These are phyloP conservation scores for Solanum stenotomum DNA, from an alignment of 257 asterid genomes.

Conservation along the genomic window DNA sequence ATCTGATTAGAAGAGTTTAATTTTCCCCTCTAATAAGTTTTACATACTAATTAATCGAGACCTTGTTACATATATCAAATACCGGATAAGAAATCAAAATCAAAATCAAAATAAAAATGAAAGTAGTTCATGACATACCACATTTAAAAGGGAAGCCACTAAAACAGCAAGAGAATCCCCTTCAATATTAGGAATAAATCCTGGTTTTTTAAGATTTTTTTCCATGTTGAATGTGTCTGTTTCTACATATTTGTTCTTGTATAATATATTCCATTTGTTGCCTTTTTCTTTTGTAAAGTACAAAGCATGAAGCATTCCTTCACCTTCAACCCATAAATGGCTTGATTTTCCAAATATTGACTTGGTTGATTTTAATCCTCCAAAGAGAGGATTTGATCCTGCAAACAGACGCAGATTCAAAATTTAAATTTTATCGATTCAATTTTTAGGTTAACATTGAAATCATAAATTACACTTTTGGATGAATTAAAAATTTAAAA, in stretches of 20 bases:
- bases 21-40: not conserved
- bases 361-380: slow-evolving; percentile 27
- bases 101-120: not conserved
- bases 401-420: not conserved
- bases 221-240: slow-evolving; percentile 23
- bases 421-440: not conserved
- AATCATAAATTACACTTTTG: not conserved
- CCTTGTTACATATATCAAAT: not conserved
- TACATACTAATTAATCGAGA: not conserved
- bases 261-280: slow-evolving; percentile 6
- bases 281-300: slow-evolving; percentile 14
- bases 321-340: slow-evolving; percentile 37
- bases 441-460: not conserved
- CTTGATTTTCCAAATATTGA: slow-evolving; percentile 35
- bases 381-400: slow-evolving; percentile 40
- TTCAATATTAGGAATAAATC: slow-evolving; percentile 27
- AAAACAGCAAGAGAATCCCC: slow-evolving; percentile 39
- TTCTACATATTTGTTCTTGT: slow-evolving; percentile 26
- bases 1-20: too few relatives aligned
- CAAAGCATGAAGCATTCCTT: slow-evolving; percentile 45
- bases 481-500: not conserved
- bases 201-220: slow-evolving; percentile 12
- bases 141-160: slow-evolving; percentile 39
- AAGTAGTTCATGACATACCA: not conserved
- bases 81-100: not conserved